Evolutionary conservation across 345 rosid species (phyloP).

Genomic region (Erodium maritimum): DNA sequence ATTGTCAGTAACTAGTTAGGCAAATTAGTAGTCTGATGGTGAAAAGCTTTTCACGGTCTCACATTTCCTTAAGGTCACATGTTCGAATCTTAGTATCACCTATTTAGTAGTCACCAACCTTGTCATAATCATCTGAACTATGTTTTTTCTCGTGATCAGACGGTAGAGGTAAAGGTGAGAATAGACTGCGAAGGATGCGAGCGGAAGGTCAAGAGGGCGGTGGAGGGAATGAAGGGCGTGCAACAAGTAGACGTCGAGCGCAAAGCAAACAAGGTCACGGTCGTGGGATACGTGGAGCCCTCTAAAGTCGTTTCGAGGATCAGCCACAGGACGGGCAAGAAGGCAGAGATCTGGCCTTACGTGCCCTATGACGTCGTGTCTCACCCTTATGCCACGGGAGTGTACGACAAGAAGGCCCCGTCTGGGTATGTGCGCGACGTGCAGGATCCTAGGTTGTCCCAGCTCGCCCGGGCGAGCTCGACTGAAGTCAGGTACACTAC

Average conservation of each 20-base stretch:
- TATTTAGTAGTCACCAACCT: background rate
- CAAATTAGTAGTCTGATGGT: too few relatives aligned
- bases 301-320: slow-evolving; percentile 63
- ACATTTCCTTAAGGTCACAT: too few relatives aligned
- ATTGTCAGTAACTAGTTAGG: too few relatives aligned
- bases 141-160: slow-evolving; percentile 28
- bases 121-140: background rate
- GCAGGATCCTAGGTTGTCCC: slow-evolving; percentile 41
- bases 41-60: too few relatives aligned
- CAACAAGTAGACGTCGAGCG: slow-evolving; percentile 66
- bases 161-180: slow-evolving; percentile 80
- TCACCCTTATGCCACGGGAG: slow-evolving; percentile 88
- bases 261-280: slow-evolving; percentile 73
- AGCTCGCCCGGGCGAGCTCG: slow-evolving; percentile 95
- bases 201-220: slow-evolving; percentile 61
- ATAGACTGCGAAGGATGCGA: slow-evolving; percentile 99
- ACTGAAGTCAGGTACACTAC: slow-evolving; percentile 91
- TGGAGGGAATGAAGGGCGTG: slow-evolving; percentile 90
- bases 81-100: too few relatives aligned
- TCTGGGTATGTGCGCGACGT: slow-evolving; percentile 68
- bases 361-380: slow-evolving; percentile 83
- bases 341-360: slow-evolving; percentile 83
- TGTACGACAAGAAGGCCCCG: slow-evolving; percentile 82
- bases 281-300: slow-evolving; percentile 72
- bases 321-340: slow-evolving; percentile 83